Evolutionary conservation across 345 rosid species (phyloP), one percentile per base, ranked within the genome.

Genomic region (Pseudoturritis turrita): DNA sequence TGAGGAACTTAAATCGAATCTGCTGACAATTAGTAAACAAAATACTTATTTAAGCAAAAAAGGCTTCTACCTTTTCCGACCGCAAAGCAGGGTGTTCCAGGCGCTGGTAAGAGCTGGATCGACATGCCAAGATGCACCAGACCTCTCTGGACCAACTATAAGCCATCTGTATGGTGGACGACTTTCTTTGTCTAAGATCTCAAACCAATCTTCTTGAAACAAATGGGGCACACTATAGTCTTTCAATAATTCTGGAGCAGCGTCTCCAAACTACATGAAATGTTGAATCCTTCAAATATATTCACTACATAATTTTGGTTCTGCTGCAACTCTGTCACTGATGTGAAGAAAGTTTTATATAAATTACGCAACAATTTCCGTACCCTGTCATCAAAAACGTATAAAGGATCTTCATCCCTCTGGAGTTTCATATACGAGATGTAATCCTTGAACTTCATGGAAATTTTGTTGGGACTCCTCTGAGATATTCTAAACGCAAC

Each of bases 91-190:
- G 54, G 98, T 90, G 81, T 94, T 94, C 98, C 98, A 94, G 56
- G 98, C 98, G 64, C 97, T 89, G 61, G 98, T 90, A 57, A 94
- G 98, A 62, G 98, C 89, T 31, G 98, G 98, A 79, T 94, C 97
- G 62, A 94, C 89, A 80, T 94, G 98, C 97, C 98, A 94, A 53
- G 98, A 94, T 36, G 98, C 98, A 73, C 98, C 98, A 51, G 97
- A 94, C 77, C 98, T 87, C 91, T 91, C 91, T 5, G 98, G 98
- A 50, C 98, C 98, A 68, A 94, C 82, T 47, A 94, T 89, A 76
- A 94, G 81, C 98, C 98, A 94, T 83, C 92, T 86, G 74, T 73
- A 94, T 29, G 96, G 86, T 28, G 98, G 98, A 33, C 96, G 87
- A 62, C 80, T 80, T 52, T 91, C 92, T 62, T 57, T 58, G 80